Evolutionary conservation across 2,329 filamentous ascomycete species (phyloP).

Genomic region (Cercospora citrullina): DNA sequence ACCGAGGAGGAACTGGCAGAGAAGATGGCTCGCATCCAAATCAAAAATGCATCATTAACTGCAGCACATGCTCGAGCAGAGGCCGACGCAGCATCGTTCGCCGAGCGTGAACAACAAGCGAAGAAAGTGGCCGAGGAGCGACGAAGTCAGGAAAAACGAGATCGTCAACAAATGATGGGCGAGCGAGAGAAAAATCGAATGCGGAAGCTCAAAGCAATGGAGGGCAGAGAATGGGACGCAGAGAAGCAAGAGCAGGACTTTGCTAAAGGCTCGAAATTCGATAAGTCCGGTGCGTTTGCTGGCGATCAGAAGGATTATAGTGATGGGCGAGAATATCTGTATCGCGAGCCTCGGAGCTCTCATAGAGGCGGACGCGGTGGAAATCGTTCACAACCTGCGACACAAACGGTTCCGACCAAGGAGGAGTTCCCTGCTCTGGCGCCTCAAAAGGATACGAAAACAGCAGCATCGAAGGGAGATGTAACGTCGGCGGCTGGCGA

Average conservation of each 20-base stretch:
- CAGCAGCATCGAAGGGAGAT: constrained; percentile 10
- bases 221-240: constrained; percentile 63
- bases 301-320: constrained; percentile 37
- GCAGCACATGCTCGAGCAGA: constrained; percentile 66
- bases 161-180: constrained; percentile 60
- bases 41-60: constrained; percentile 60
- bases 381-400: constrained; percentile 27
- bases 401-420: constrained; percentile 38
- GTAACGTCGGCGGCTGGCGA: constrained; percentile 9
- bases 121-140: constrained; percentile 50
- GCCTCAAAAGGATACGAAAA: constrained; percentile 3
- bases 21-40: constrained; percentile 61
- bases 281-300: constrained; percentile 32
- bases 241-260: constrained; percentile 60
- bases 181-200: constrained; percentile 62
- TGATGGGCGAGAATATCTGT: constrained; percentile 40
- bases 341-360: constrained; percentile 32
- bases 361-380: constrained; percentile 17
- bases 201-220: constrained; percentile 59
- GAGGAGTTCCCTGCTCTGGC: constrained; percentile 51
- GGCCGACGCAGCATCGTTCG: constrained; percentile 65
- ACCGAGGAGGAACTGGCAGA: constrained; percentile 64
- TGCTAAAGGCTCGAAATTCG: constrained; percentile 29
- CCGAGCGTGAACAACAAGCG: constrained; percentile 62
- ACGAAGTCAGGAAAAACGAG: constrained; percentile 52